Percentiles rank a stretch among this genome's conserved stretches.
These are phyloP conservation scores for Eimeria zaria DNA, from an alignment of 169 alveolate species.

Conservation along the genomic window DNA sequence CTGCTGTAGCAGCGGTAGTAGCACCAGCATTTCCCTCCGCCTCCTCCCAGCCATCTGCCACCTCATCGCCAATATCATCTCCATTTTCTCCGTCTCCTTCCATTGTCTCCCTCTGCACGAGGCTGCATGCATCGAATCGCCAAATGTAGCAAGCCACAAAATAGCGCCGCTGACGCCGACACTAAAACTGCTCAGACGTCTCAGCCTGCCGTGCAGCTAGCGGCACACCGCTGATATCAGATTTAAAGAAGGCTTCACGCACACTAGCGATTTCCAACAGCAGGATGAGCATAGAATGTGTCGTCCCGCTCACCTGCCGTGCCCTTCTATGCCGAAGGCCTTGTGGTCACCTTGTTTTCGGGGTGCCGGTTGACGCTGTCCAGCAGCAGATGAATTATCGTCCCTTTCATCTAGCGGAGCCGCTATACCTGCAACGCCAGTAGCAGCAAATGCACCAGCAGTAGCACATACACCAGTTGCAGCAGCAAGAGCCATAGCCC, in stretches of 20 bases:
- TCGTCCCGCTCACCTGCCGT: constrained; percentile 49
- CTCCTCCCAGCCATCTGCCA: constrained; percentile 5
- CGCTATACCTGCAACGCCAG: constrained; percentile 27
- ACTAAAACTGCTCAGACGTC: background rate
- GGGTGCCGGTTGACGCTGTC: constrained; percentile 38
- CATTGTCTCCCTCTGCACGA: constrained; percentile 71
- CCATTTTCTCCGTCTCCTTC: constrained; percentile 45
- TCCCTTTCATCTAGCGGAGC: constrained; percentile 33
- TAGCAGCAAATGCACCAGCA: background rate
- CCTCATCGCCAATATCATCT: background rate
- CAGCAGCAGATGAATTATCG: background rate
- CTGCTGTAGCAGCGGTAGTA: constrained; percentile 9
- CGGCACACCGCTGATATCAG: background rate
- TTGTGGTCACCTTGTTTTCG: background rate
- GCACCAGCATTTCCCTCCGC: constrained; percentile 41
- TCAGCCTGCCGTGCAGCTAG: background rate
- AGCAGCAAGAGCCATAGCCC: background rate
- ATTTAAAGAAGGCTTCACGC: background rate
- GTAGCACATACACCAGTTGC: background rate
- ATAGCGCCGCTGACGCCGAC: background rate
- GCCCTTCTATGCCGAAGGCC: constrained; percentile 69
- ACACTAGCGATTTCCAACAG: background rate
- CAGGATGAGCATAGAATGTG: background rate
- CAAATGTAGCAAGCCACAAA: background rate
- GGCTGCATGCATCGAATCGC: constrained; percentile 27